Evolutionary conservation across 2,329 filamentous ascomycete genomes (phyloP).

Genomic region (Fusarium xylarioides): DNA sequence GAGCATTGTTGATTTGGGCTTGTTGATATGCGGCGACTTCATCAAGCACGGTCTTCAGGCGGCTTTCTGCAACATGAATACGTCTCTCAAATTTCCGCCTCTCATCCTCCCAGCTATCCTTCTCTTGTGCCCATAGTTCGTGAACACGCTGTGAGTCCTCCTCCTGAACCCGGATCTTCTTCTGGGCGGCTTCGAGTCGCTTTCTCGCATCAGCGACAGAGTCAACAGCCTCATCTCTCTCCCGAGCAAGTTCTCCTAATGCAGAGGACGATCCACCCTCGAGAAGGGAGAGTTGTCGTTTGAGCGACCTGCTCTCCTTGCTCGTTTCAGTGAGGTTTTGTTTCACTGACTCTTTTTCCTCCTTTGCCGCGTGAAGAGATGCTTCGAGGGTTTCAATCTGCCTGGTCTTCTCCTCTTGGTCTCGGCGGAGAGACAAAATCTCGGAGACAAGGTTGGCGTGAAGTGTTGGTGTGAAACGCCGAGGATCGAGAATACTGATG

Average conservation of each 20-base stretch:
- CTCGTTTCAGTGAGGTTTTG: slow-evolving; percentile 68
- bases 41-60: slow-evolving; percentile 83
- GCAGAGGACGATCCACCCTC: slow-evolving; percentile 91
- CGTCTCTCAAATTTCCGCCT: slow-evolving; percentile 83
- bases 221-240: slow-evolving; percentile 85
- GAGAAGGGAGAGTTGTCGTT: slow-evolving; percentile 84
- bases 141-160: slow-evolving; percentile 84
- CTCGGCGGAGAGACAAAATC: slow-evolving; percentile 85
- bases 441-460: slow-evolving; percentile 96
- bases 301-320: slow-evolving; percentile 82
- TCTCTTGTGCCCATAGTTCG: slow-evolving; percentile 84
- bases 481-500: slow-evolving; percentile 82
- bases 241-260: slow-evolving; percentile 81
- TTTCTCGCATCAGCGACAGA: slow-evolving; percentile 75
- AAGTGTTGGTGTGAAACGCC: slow-evolving; percentile 92
- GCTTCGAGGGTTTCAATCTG: slow-evolving; percentile 87
- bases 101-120: slow-evolving; percentile 84
- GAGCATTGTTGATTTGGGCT: slow-evolving; percentile 55
- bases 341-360: slow-evolving; percentile 78
- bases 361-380: slow-evolving; percentile 73
- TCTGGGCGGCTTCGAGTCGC: slow-evolving; percentile 80
- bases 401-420: slow-evolving; percentile 88
- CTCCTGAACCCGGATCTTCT: slow-evolving; percentile 80
- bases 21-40: slow-evolving; percentile 80
- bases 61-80: slow-evolving; percentile 87